phyloP scores from a whole-genome alignment of 345 rosid genomes.

The Populus nigra region DNA sequence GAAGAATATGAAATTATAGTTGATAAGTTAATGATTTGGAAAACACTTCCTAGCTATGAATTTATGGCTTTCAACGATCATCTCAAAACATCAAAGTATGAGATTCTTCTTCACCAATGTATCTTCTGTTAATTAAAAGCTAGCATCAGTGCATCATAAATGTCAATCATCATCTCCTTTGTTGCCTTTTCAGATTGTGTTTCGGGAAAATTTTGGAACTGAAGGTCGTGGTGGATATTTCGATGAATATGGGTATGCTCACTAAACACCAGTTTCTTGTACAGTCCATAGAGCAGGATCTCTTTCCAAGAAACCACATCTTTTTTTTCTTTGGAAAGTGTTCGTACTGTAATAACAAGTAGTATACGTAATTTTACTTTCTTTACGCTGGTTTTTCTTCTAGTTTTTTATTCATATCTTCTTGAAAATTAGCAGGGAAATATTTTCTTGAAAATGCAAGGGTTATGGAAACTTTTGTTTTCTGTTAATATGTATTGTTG shows the following conservation, averaged over 20 bases:
- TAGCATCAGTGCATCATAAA: too few species aligned
- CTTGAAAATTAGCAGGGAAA: too few species aligned
- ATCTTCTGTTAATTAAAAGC: background rate
- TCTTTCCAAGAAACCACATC: background rate
- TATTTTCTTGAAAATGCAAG: background rate
- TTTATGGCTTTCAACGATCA: background rate
- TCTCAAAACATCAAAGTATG: background rate
- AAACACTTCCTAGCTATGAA: background rate
- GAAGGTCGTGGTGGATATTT: constrained; percentile 99
- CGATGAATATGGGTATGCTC: constrained; percentile 87
- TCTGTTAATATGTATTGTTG: background rate
- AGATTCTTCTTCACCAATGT: background rate
- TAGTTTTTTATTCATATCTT: background rate
- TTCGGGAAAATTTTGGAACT: constrained; percentile 97
- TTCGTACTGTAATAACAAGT: background rate
- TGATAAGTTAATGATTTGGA: background rate
- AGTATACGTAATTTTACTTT: background rate
- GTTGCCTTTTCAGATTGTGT: constrained; percentile 66
- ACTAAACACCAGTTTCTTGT: background rate
- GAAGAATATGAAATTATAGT: background rate
- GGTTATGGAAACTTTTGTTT: background rate
- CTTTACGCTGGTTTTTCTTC: background rate
- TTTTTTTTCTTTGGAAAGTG: background rate
- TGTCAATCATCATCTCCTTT: constrained; percentile 8
- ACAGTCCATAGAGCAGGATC: constrained; percentile 1